Conservation (phyloP, 352 stramenopile genomes). For the Phytophthora capsici region DNA sequence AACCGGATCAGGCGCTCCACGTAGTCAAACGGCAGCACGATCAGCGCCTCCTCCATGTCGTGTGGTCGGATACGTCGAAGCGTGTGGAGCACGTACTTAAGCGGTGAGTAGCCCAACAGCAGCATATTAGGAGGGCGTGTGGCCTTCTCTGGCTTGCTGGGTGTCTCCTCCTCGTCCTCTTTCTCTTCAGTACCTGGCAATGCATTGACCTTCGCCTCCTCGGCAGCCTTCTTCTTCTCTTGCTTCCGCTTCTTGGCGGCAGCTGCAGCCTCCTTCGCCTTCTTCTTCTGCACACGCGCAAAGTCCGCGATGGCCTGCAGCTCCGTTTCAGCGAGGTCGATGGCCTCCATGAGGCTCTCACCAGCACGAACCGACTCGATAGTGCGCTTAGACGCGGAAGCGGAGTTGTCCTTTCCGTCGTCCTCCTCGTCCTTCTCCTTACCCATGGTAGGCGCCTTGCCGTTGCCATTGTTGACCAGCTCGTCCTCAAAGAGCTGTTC, state of each 20-base stretch:
- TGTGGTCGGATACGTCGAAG: conserved; percentile 92
- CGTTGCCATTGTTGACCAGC: conserved; percentile 80
- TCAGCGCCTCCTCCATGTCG: conserved; percentile 97
- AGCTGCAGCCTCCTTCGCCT: conserved; percentile 50
- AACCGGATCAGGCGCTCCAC: conserved; percentile 94
- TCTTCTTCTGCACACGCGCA: conserved; percentile 68
- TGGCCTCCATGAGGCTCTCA: conserved; percentile 94
- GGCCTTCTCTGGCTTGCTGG: conserved; percentile 52
- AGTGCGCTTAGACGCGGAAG: conserved; percentile 92
- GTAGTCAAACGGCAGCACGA: conserved; percentile 97
- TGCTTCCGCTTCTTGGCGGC: conserved; percentile 72
- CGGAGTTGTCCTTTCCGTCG: conserved; percentile 63
- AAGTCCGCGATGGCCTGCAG: conserved; percentile 86
- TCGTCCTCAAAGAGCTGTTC: conserved; percentile 96
- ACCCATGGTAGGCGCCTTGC: conserved; percentile 59
- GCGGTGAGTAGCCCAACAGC: conserved; percentile 94
- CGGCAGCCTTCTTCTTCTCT: conserved; percentile 39
- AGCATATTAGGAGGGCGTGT: conserved; percentile 91
- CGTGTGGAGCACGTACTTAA: conserved; percentile 95
- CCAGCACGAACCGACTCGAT: conserved; percentile 92
- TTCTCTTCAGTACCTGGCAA: conserved; percentile 27
- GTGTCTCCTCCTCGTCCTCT: conserved; percentile 36
- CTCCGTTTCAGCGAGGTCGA: conserved; percentile 94
- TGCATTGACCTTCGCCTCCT: conserved; percentile 55
- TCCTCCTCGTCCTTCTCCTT: conserved; percentile 59